Conservation (phyloP, 176 grass and related monocot species). For the Musa beccarii region DNA sequence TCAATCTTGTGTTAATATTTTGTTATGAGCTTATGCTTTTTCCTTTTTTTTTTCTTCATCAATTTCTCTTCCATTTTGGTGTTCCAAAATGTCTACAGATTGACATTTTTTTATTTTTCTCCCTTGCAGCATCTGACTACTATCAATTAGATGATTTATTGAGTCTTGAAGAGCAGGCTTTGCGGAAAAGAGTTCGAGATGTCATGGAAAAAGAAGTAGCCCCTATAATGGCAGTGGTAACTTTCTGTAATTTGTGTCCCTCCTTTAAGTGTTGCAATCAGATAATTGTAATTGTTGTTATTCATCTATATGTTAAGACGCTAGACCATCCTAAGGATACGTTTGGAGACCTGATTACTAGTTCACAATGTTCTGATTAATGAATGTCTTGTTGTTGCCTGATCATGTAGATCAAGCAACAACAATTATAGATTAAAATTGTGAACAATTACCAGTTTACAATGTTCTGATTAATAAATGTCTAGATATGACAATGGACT, state of each 20-base stretch:
- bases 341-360: neutral
- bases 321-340: neutral
- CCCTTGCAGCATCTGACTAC: slow-evolving; percentile 70
- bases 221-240: slow-evolving; percentile 79
- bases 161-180: slow-evolving; percentile 42
- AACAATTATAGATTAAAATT: too few species aligned
- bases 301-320: neutral
- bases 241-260: neutral
- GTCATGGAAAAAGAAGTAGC: slow-evolving; percentile 75
- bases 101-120: neutral
- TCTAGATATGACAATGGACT: neutral
- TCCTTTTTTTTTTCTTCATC: neutral
- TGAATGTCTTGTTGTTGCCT: too few species aligned
- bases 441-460: too few species aligned
- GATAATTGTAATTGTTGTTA: neutral
- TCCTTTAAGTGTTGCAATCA: neutral
- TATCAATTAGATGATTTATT: slow-evolving; percentile 88
- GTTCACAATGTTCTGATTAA: neutral
- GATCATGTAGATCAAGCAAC: too few species aligned
- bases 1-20: neutral
- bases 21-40: neutral
- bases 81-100: neutral
- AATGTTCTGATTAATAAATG: too few species aligned
- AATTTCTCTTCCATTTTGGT: neutral
- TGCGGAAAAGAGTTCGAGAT: slow-evolving; percentile 52